Base-by-base conservation (phyloP, 768 basidiomycete species). In the Leccinum rimulosum region DNA sequence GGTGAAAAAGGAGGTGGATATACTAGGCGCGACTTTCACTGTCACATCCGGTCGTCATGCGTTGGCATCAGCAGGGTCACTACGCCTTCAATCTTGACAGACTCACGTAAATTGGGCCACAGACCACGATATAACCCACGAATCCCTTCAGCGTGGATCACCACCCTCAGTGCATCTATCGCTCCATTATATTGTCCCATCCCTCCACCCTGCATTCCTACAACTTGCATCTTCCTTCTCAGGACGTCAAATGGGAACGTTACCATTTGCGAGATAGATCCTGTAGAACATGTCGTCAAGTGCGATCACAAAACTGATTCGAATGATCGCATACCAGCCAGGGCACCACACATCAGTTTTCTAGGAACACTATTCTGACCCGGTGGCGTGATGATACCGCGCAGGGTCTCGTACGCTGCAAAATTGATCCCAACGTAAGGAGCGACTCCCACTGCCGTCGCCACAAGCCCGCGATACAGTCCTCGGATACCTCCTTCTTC, bases 231-330 rank as follows among this genome's bases (percentile, higher is more conserved):
- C 80, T 98, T 96, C 61, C 96, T 82, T 50, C 96, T 82, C 59
- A 98, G 74, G 6, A 98, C 92, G 71, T 99, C 96, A 67, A 97
- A 92, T 9, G 96, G 96, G 72, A 96, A 98, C 5, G 95, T 98
- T 66, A 98, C 74, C 52, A 94, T 93, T 73, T 98, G 93, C 12
- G 94, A 95, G 63, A 96, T 88, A 27, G 88, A 86, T n/a, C 93
- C 93, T 84, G 74, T 30, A 27, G 56, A 25, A 27, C 27, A 55
- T 53, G 27, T 47, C 60, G 6, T 52, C 64, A n/a, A 62, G 55
- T 27, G 55, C 38, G 10, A 45, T 22, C 51, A 22, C n/a, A 31
- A 54, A 63, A 27, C 33, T 22, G 40, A 30, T 54, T 54, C 50
- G 11, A 56, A 54, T 30, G 9, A 31, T 19, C 43, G 40, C 79